These are phyloP conservation scores for Chlamydomonas urium DNA, from an alignment of 139 green algal genomes.

Conservation along the genomic window DNA sequence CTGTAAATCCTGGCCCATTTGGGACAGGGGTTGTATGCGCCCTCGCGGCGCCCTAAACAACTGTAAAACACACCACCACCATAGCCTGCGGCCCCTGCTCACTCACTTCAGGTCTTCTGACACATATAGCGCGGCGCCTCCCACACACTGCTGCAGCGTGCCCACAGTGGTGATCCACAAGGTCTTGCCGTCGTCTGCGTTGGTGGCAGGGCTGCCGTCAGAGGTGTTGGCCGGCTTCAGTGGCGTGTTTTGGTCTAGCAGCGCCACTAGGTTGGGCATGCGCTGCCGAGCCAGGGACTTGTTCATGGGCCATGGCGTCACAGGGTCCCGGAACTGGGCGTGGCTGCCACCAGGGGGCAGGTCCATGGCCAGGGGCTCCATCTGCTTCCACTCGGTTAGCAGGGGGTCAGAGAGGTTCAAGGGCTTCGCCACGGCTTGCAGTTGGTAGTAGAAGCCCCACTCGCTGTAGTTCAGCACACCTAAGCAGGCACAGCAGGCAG, in stretches of 20 bases:
- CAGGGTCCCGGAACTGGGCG: constrained; percentile 43
- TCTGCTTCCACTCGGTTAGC: constrained; percentile 33
- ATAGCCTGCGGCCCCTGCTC: too few species aligned
- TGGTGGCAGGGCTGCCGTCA: background rate
- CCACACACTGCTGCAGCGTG: constrained; percentile 36
- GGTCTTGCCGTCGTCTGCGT: background rate
- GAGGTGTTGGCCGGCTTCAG: too few species aligned
- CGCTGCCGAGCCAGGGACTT: background rate
- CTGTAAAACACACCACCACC: too few species aligned
- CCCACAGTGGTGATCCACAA: constrained; percentile 37
- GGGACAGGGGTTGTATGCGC: too few species aligned
- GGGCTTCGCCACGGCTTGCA: constrained; percentile 33
- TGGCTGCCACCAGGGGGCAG: constrained; percentile 24
- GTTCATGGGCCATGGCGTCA: constrained; percentile 23
- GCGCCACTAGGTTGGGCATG: background rate
- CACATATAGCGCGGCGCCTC: constrained; percentile 34
- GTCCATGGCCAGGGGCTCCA: background rate
- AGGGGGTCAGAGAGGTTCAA: constrained; percentile 33
- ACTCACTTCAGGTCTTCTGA: constrained; percentile 20
- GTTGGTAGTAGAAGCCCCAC: constrained; percentile 34
- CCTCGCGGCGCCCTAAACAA: too few species aligned
- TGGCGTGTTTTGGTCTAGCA: too few species aligned
- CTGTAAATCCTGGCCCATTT: too few species aligned
- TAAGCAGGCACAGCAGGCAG: too few species aligned
- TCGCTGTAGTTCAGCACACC: constrained; percentile 23